phyloP scores from a whole-genome alignment of 345 rosid genomes.

The Eucalyptus coolabah region DNA sequence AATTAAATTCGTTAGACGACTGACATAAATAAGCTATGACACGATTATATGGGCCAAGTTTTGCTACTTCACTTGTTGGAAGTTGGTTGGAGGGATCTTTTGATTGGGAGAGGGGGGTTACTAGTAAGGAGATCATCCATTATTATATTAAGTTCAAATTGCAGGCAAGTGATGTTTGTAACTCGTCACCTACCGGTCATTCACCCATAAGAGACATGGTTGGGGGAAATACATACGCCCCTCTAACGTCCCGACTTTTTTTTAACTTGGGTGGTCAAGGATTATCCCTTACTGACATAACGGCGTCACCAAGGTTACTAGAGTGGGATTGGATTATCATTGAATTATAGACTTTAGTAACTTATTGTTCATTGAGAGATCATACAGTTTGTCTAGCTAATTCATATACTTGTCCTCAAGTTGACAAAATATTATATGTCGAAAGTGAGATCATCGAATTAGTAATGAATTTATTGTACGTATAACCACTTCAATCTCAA shows the following conservation, averaged over 20 bases:
- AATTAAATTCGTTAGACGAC: not conserved
- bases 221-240: not conserved
- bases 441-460: not conserved
- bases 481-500: not conserved
- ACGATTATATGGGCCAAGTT: not conserved
- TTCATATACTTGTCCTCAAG: not conserved
- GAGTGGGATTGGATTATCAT: not conserved
- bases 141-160: not conserved
- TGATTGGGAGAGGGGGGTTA: not conserved
- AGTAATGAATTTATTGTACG: not conserved
- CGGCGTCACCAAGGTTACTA: accelerated
- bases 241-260: not conserved
- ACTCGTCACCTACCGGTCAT: not conserved
- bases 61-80: not conserved
- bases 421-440: not conserved
- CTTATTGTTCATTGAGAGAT: not conserved
- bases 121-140: not conserved
- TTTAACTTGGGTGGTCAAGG: not conserved
- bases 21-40: not conserved
- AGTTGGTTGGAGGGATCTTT: not conserved
- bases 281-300: not conserved
- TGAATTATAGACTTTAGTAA: not conserved
- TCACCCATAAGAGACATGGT: not conserved
- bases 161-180: not conserved
- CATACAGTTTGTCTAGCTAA: not conserved